Conservation (phyloP, 2,329 filamentous ascomycete species). For the Colletotrichum sp. region DNA sequence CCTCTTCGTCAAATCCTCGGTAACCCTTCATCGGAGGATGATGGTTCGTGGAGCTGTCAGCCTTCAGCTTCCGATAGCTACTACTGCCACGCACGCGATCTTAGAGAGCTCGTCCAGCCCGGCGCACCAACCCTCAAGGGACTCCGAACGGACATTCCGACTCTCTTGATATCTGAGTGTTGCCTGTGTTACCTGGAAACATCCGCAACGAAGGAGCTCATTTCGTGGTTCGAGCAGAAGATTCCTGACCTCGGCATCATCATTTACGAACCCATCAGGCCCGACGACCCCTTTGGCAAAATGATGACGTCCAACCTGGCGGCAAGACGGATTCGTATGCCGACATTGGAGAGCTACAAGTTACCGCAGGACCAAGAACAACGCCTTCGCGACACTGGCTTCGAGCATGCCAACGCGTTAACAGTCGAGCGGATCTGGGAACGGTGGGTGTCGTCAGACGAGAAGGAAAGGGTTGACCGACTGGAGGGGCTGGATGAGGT, state of each 20-base stretch:
- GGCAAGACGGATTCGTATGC: conserved; percentile 80
- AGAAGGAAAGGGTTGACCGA: conserved; percentile 79
- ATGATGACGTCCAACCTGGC: conserved; percentile 94
- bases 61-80: conserved; percentile 48
- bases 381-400: conserved; percentile 71
- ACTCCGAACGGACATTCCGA: conserved; percentile 68
- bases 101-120: conserved; percentile 60
- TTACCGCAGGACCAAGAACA: conserved; percentile 70
- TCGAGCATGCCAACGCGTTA: conserved; percentile 49
- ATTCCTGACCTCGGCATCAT: conserved; percentile 62
- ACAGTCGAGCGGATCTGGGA: conserved; percentile 72
- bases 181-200: conserved; percentile 88
- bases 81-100: conserved; percentile 70
- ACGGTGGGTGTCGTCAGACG: conserved; percentile 70
- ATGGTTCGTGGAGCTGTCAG: conserved; percentile 46
- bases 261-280: conserved; percentile 88
- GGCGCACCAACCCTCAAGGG: conserved; percentile 31
- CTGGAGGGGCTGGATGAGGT: conserved; percentile 93
- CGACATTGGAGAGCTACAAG: conserved; percentile 78
- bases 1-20: conserved; percentile 43
- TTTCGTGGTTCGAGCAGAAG: conserved; percentile 66
- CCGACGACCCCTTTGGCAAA: conserved; percentile 83
- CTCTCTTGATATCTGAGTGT: conserved; percentile 90
- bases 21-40: conserved; percentile 31
- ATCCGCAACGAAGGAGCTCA: conserved; percentile 64